Base-by-base conservation (phyloP, 2,329 filamentous ascomycete genomes). In the Waltergamsia citrina region DNA sequence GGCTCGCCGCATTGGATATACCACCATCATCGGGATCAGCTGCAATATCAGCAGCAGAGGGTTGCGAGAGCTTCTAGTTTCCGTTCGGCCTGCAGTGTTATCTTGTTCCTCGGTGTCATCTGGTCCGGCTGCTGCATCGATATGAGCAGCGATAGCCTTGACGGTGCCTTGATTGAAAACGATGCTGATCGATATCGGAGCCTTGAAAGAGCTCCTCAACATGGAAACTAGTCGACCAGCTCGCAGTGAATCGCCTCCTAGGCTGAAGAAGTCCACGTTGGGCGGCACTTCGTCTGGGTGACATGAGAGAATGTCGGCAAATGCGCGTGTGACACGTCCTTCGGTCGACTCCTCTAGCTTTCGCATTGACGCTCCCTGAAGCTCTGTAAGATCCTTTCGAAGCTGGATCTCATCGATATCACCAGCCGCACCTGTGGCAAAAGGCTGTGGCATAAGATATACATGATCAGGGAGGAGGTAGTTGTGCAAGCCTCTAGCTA, bases 191-290 rank as follows among this genome's bases (percentile, higher is more conserved):
- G 69, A 63, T 1, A 74, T 50, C 15, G 63, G 58, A 2, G 69
- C 52, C 15, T 56, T 51, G 38, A 73, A 70, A 32, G 67, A 57
- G 19, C 56, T 57, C n/a, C 71, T 62, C 4, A 75, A 54, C 2
- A 55, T 51, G 2, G 70, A 71, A 6, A 72, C 52, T 1, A 76
- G 57, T 22, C 59, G 59, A 3, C 71, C 71, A 21, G 71, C 71
- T 15, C 58, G 58, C 30, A 76, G 55, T 23, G 67, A 72, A 43
- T 74, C 69, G 14, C 71, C 69, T 6, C 69, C 69, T 12, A 71
- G 54, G 10, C 57, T 54, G 42, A 72, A 72, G 43, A 73, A 72
- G 44, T 71, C 65, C 0, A 63, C 61, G 2, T 58, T 47, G 0
- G 45, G 39, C 1, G 52, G 44, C 10, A 72, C 51, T 3, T 67